These are phyloP conservation scores for Pholiota adiposa DNA, from an alignment of 1,284 basidiomycete genomes.

Conservation along the genomic window DNA sequence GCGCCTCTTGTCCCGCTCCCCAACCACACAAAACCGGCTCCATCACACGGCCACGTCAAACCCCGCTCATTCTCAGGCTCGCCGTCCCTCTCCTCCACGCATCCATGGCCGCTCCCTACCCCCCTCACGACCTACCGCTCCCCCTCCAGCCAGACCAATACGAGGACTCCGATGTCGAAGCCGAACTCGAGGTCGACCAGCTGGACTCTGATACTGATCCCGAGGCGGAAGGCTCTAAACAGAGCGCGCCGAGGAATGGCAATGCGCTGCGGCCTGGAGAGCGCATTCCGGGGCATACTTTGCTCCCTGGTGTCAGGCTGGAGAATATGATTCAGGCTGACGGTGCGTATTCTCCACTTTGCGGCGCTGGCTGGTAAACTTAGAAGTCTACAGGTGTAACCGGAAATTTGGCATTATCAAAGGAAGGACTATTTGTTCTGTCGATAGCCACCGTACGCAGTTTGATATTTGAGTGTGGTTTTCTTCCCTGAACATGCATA, in stretches of 20 bases:
- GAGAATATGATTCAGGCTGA: constrained; percentile 76
- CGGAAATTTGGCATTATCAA: constrained; percentile 65
- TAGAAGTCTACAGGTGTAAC: constrained; percentile 47
- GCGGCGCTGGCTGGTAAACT: background rate
- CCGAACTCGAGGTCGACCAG: constrained; percentile 55
- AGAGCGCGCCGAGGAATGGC: constrained; percentile 37
- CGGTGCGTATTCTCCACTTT: constrained; percentile 44
- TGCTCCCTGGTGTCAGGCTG: constrained; percentile 62
- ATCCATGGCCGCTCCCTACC: constrained; percentile 14
- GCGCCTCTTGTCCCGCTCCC: constrained; percentile 8
- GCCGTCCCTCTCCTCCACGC: background rate
- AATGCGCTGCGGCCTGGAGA: constrained; percentile 38
- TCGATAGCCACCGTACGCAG: constrained; percentile 70
- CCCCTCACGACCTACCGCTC: constrained; percentile 17
- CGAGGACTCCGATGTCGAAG: constrained; percentile 47
- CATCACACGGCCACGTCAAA: constrained; percentile 10
- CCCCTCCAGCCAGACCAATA: constrained; percentile 15
- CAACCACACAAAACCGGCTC: background rate
- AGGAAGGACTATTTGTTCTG: constrained; percentile 71
- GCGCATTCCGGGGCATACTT: constrained; percentile 62
- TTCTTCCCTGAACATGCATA: constrained; percentile 20
- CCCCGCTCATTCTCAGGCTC: constrained; percentile 5
- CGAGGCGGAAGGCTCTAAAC: constrained; percentile 34
- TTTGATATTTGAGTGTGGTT: constrained; percentile 6
- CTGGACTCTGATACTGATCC: constrained; percentile 66